Conservation (phyloP, 2,329 filamentous ascomycete genomes). For the Juglanconis sp. region DNA sequence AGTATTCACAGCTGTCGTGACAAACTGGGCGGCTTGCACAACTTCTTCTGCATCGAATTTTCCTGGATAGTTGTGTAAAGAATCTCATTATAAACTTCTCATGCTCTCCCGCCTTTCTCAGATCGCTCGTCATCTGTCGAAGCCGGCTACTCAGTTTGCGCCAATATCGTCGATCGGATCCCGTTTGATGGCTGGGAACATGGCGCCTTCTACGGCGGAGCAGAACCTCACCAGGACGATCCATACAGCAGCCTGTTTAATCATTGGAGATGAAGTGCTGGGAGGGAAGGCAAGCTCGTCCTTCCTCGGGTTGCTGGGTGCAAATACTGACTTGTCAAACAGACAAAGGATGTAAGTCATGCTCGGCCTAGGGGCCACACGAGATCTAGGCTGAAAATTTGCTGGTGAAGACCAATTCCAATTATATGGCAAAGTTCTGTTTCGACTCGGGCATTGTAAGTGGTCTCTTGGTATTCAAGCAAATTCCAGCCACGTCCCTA, state of each 20-base stretch:
- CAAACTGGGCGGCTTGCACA: neutral
- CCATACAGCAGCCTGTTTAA: conserved; percentile 84
- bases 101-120: conserved; percentile 80
- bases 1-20: neutral
- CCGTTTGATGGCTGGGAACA: conserved; percentile 19
- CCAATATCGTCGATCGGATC: conserved; percentile 11
- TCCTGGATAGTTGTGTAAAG: no score
- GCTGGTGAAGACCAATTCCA: conserved; percentile 55
- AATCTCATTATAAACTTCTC: conserved; percentile 10
- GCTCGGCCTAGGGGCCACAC: neutral
- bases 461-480: neutral
- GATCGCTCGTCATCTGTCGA: conserved; percentile 66
- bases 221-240: conserved; percentile 65
- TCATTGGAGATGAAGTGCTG: conserved; percentile 96
- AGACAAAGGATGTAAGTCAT: conserved; percentile 27
- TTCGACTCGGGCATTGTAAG: conserved; percentile 59
- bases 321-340: conserved; percentile 2
- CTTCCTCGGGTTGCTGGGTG: neutral
- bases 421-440: conserved; percentile 63
- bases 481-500: neutral
- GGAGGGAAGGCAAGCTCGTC: conserved; percentile 73
- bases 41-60: neutral
- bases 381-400: conserved; percentile 15
- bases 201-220: conserved; percentile 50
- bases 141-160: conserved; percentile 39